Evolutionary conservation across 805 yeast species (phyloP).

Genomic region (Lipomyces lipofer): DNA sequence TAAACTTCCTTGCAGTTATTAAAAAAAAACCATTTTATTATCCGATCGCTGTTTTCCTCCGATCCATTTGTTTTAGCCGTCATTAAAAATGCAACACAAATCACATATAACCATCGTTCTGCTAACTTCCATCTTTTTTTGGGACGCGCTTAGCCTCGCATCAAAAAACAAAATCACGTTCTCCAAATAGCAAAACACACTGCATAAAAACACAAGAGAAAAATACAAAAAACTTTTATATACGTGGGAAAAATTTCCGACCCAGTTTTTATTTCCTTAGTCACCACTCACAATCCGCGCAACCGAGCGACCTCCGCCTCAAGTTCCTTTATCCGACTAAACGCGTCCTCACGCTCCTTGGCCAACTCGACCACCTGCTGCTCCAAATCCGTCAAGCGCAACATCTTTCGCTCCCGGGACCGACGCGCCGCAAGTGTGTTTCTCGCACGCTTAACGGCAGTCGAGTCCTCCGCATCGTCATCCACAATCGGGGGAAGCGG

Average conservation of each 20-base stretch:
- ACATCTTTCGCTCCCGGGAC: constrained; percentile 89
- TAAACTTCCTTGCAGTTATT: too few species aligned
- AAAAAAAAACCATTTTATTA: too few species aligned
- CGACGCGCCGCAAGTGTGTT: constrained; percentile 94
- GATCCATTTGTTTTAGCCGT: too few species aligned
- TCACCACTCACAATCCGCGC: constrained; percentile 1
- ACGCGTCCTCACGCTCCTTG: constrained; percentile 20
- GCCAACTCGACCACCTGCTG: constrained; percentile 63
- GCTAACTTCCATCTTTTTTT: neutral
- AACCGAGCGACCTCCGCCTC: constrained; percentile 23
- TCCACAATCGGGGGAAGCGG: constrained; percentile 68
- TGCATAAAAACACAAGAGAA: neutral
- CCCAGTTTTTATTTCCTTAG: neutral
- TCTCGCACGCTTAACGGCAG: constrained; percentile 83
- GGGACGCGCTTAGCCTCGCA: neutral
- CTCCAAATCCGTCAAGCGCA: constrained; percentile 82
- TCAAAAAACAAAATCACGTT: neutral
- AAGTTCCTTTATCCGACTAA: constrained; percentile 13
- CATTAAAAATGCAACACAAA: too few species aligned
- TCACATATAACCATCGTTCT: too few species aligned
- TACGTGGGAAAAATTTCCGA: neutral
- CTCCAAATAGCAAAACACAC: neutral
- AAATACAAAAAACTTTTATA: neutral
- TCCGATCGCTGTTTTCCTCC: too few species aligned
- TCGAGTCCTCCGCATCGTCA: constrained; percentile 59